Percentiles rank a stretch among this genome's conserved stretches.
Conservation (phyloP, 1,139 yeast species). For the Dujonia santamariae region DNA sequence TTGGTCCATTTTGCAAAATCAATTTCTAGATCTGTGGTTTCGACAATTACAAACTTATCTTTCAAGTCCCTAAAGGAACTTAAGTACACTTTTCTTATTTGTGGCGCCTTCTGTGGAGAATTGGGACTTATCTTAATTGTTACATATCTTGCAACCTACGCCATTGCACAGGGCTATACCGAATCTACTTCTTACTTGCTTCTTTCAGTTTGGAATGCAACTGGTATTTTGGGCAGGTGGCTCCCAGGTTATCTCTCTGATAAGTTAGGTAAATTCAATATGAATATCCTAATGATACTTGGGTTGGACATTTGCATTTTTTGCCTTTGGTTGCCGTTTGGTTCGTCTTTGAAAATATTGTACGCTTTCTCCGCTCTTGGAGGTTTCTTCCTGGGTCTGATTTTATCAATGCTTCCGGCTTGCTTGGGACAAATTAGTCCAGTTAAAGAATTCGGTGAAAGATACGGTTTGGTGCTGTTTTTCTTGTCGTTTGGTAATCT, state of each 20-base stretch:
- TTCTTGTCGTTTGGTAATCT: conserved; percentile 39
- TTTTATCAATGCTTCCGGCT: conserved; percentile 37
- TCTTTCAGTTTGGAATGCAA: conserved; percentile 38
- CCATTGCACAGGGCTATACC: conserved; percentile 36
- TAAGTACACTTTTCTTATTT: conserved; percentile 23
- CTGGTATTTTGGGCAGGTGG: conserved; percentile 38
- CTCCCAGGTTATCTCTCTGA: conserved; percentile 40
- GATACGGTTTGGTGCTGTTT: conserved; percentile 39
- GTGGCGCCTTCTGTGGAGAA: conserved; percentile 50
- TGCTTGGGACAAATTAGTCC: conserved; percentile 41
- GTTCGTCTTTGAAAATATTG: conserved; percentile 25
- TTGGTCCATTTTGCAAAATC: not conserved
- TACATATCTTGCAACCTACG: conserved; percentile 44
- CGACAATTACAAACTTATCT: conserved; percentile 1
- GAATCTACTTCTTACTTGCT: conserved; percentile 36
- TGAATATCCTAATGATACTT: conserved; percentile 34
- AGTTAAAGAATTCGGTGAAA: conserved; percentile 36
- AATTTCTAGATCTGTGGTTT: not conserved
- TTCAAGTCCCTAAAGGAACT: conserved; percentile 16
- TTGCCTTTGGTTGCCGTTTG: conserved; percentile 40
- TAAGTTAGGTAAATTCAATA: conserved; percentile 34
- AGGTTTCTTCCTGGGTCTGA: conserved; percentile 28
- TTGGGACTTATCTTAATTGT: conserved; percentile 50
- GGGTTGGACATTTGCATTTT: conserved; percentile 31
- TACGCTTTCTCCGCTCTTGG: conserved; percentile 36